Evolutionary conservation across 2,329 filamentous ascomycete species (phyloP).

Genomic region (Cordyceps farinosa): DNA sequence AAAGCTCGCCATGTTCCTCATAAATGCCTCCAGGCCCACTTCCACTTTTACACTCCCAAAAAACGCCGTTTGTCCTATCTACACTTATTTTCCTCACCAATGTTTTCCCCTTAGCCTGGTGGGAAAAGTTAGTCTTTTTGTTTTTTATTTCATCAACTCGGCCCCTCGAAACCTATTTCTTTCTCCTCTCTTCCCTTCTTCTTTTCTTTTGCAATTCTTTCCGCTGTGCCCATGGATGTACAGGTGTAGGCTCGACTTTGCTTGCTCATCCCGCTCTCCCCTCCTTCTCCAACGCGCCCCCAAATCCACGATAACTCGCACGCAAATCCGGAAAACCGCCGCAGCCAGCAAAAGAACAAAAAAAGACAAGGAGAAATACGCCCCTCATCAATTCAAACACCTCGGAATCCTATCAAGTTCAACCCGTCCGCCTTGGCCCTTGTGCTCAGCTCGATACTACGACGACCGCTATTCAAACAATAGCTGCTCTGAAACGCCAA

Average conservation of each 20-base stretch:
- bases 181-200: background rate
- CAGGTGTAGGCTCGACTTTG: slow-evolving; percentile 10
- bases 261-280: background rate
- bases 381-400: background rate
- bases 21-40: slow-evolving; percentile 17
- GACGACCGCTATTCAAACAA: background rate
- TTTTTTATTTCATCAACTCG: slow-evolving; percentile 15
- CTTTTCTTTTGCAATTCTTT: background rate
- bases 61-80: slow-evolving; percentile 14
- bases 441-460: background rate
- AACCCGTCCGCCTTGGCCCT: background rate
- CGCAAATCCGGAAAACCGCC: background rate
- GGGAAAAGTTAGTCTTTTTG: background rate
- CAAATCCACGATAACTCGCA: background rate
- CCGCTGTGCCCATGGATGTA: slow-evolving; percentile 6
- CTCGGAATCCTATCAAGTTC: background rate
- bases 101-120: slow-evolving; percentile 2
- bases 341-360: background rate
- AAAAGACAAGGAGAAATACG: background rate
- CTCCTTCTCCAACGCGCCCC: background rate
- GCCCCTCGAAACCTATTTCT: slow-evolving; percentile 1
- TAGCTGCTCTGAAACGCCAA: background rate
- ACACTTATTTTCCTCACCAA: slow-evolving; percentile 1
- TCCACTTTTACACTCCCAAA: slow-evolving; percentile 12
- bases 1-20: slow-evolving; percentile 8